A percentile compares a stretch with the other conserved stretches of the same genome.
phyloP scores from a whole-genome alignment of 305 asterid genomes.

The Fraxinus xanthoxyloides region DNA sequence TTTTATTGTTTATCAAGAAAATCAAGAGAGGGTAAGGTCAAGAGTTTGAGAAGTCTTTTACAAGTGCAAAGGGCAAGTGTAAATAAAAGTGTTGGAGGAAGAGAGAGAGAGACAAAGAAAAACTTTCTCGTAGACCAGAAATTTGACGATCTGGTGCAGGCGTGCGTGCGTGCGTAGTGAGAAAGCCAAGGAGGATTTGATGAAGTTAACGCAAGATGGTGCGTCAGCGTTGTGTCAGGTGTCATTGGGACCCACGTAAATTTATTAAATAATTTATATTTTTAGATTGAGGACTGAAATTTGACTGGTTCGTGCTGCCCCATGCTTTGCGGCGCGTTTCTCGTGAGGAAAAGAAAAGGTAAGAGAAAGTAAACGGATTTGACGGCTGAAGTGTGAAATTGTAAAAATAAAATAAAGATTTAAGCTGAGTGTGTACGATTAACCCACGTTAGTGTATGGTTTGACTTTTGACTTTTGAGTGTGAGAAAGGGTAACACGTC shows the following conservation, averaged over 20 bases:
- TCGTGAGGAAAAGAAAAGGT: constrained; percentile 59
- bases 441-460: no score
- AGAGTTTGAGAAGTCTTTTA: constrained; percentile 56
- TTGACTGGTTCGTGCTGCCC: constrained; percentile 43
- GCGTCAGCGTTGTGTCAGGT: constrained; percentile 56
- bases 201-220: constrained; percentile 46
- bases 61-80: constrained; percentile 36
- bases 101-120: constrained; percentile 8
- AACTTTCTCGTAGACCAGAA: constrained; percentile 31
- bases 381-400: constrained; percentile 22
- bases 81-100: constrained; percentile 36
- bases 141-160: constrained; percentile 19
- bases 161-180: constrained; percentile 15
- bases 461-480: background rate
- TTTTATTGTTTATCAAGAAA: no score
- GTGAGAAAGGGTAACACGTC: no score
- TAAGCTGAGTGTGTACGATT: no score
- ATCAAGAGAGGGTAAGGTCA: constrained; percentile 9
- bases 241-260: constrained; percentile 17
- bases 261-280: no score
- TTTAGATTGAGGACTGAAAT: background rate
- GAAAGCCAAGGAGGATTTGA: constrained; percentile 19
- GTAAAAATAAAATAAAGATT: background rate
- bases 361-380: constrained; percentile 31
- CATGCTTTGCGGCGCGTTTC: constrained; percentile 69